These are phyloP conservation scores for Neonectria coccinea DNA, from an alignment of 2,329 filamentous ascomycete species.

Conservation along the genomic window DNA sequence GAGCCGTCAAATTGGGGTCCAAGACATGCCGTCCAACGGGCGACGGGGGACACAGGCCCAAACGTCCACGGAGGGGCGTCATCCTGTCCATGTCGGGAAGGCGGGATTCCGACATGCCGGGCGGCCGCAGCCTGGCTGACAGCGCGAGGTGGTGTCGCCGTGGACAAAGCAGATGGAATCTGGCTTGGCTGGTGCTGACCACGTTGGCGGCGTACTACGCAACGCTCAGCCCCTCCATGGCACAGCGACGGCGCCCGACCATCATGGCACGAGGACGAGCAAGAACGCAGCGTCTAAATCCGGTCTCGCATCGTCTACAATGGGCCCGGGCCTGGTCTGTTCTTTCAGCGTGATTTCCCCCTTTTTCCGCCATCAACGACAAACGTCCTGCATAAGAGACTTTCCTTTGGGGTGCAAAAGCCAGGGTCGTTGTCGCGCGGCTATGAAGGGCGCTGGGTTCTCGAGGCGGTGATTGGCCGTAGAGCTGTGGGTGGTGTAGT, in stretches of 20 bases:
- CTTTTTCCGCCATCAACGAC: conserved; percentile 6
- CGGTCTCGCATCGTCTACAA: neutral
- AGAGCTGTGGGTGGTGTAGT: conserved; percentile 10
- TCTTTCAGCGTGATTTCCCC: conserved; percentile 9
- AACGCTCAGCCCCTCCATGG: conserved; percentile 23
- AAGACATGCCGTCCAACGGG: conserved; percentile 4
- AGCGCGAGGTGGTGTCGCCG: conserved; percentile 1
- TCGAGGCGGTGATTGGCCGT: conserved; percentile 33
- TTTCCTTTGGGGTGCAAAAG: conserved; percentile 4
- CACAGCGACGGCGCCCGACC: conserved; percentile 11
- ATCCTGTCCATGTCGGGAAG: conserved; percentile 10
- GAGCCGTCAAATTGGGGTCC: conserved; percentile 15
- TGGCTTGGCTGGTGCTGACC: conserved; percentile 26
- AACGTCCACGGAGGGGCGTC: neutral
- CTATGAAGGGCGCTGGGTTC: conserved; percentile 33
- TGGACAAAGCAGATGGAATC: neutral
- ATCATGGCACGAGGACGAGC: neutral
- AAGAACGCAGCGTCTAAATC: neutral
- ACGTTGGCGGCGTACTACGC: conserved; percentile 21
- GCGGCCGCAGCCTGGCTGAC: conserved; percentile 24
- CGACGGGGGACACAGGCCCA: conserved; percentile 4
- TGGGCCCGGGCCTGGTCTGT: neutral
- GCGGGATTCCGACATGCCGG: conserved; percentile 12
- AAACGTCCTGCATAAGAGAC: conserved; percentile 11
- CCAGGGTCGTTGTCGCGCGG: conserved; percentile 45